Conservation (phyloP, 371 early-diverging fungal species). For the Syncephalastrum monosporum region DNA sequence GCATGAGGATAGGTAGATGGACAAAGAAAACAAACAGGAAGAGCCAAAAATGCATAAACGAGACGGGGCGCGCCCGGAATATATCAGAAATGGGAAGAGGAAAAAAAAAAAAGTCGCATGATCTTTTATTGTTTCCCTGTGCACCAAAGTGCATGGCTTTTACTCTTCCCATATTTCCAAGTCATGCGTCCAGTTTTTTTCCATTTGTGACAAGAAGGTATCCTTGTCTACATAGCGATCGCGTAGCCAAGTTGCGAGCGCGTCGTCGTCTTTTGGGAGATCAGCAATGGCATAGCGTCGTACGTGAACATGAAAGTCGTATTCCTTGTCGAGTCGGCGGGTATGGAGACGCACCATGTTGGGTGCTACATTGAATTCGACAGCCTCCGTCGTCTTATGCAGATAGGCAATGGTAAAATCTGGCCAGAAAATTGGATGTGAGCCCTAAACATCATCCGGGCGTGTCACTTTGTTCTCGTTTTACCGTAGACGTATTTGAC, state of each 20-base stretch:
- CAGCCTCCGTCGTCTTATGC: slow-evolving; percentile 23
- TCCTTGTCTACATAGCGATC: slow-evolving; percentile 69
- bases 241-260: slow-evolving; percentile 59
- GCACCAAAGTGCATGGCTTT: slow-evolving; percentile 6
- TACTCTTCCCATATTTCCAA: slow-evolving; percentile 47
- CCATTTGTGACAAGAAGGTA: slow-evolving; percentile 48
- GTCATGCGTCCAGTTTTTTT: slow-evolving; percentile 49
- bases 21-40: slow-evolving; percentile 1
- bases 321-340: slow-evolving; percentile 52
- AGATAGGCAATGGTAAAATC: slow-evolving; percentile 70
- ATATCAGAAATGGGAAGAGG: slow-evolving; percentile 1
- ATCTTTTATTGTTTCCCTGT: slow-evolving; percentile 2
- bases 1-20: slow-evolving; percentile 1
- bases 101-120: slow-evolving; percentile 11
- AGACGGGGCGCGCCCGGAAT: not conserved
- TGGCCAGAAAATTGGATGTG: slow-evolving; percentile 6
- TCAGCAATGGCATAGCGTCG: slow-evolving; percentile 56
- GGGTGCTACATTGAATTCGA: slow-evolving; percentile 53
- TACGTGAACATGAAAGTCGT: slow-evolving; percentile 71
- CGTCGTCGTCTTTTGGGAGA: slow-evolving; percentile 59
- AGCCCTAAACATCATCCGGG: no score
- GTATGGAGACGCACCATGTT: slow-evolving; percentile 61
- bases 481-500: slow-evolving; percentile 67
- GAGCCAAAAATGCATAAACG: slow-evolving; percentile 14
- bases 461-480: not conserved